phyloP scores from a whole-genome alignment of 2,329 filamentous ascomycete genomes.

The Drechslerella stenobrocha region DNA sequence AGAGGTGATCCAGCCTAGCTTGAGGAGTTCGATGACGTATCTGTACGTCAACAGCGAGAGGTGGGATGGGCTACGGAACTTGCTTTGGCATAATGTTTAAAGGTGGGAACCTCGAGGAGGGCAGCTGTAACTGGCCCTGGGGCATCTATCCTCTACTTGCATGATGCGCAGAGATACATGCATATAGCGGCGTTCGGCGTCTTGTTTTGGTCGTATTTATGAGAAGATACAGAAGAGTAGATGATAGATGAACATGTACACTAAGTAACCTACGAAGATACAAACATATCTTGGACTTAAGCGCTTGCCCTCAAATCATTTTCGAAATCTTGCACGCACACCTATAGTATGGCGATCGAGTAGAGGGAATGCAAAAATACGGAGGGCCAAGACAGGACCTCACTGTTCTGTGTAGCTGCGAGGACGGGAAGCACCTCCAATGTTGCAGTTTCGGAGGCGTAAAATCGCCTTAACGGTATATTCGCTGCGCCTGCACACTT shows the following conservation, averaged over 20 bases:
- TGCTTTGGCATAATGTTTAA: constrained; percentile 80
- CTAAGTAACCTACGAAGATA: constrained; percentile 25
- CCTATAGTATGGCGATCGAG: no score
- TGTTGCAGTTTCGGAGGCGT: constrained; percentile 22
- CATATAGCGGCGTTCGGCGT: constrained; percentile 35
- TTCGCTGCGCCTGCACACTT: constrained; percentile 11
- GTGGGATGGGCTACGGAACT: constrained; percentile 83
- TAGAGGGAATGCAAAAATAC: no score
- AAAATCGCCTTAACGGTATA: constrained; percentile 21
- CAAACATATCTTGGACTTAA: not conserved
- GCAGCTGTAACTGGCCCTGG: no score
- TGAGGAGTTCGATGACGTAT: constrained; percentile 95
- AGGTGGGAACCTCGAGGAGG: no score
- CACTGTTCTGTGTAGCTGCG: constrained; percentile 19
- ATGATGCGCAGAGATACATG: not conserved
- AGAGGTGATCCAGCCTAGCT: constrained; percentile 83
- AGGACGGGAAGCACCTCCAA: constrained; percentile 18
- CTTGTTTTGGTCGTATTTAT: constrained; percentile 14
- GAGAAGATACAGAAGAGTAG: constrained; percentile 10
- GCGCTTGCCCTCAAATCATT: no score
- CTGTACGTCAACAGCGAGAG: constrained; percentile 88
- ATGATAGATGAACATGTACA: constrained; percentile 32
- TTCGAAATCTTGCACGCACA: no score
- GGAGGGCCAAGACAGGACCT: no score
- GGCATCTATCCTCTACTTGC: not conserved